A percentile compares a stretch with the other conserved stretches of the same genome.
phyloP scores from a whole-genome alignment of 805 yeast genomes.

The Candida loeiensis region DNA sequence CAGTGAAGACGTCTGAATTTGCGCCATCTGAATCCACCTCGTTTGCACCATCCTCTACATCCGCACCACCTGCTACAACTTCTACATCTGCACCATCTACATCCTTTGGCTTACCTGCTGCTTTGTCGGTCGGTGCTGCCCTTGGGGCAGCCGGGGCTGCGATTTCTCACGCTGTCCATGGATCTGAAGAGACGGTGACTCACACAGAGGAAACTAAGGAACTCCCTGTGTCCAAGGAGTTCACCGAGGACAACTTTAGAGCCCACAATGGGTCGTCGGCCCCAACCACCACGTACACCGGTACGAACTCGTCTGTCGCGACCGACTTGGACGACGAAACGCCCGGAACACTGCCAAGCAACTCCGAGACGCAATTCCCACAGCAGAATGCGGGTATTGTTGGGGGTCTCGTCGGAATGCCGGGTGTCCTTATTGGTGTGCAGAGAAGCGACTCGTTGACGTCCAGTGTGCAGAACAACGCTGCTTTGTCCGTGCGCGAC shows the following conservation, averaged over 20 bases:
- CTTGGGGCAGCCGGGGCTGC: slow-evolving; percentile 10
- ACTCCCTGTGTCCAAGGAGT: slow-evolving; percentile 1
- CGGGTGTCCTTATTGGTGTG: slow-evolving; percentile 42
- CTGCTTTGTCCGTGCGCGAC: slow-evolving; percentile 86
- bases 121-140: slow-evolving; percentile 11
- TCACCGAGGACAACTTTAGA: slow-evolving; percentile 3
- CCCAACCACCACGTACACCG: slow-evolving; percentile 5
- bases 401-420: slow-evolving; percentile 42
- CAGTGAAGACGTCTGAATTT: too few species aligned
- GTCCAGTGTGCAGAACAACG: slow-evolving; percentile 88
- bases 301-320: slow-evolving; percentile 5
- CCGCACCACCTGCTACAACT: slow-evolving; percentile 4
- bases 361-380: slow-evolving; percentile 46
- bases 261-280: slow-evolving; percentile 2
- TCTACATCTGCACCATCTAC: too few species aligned
- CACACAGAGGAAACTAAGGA: slow-evolving; percentile 13
- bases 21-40: too few species aligned
- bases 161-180: not conserved
- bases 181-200: slow-evolving; percentile 6
- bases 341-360: slow-evolving; percentile 46
- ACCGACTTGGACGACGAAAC: slow-evolving; percentile 35
- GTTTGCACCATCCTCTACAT: too few species aligned
- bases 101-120: slow-evolving; percentile 8
- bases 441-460: slow-evolving; percentile 78
- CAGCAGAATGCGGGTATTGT: slow-evolving; percentile 32